Evolutionary conservation across 371 early-diverging fungal species (phyloP), one percentile per base, ranked within the genome.

Genomic region (Funneliformis caledonium): DNA sequence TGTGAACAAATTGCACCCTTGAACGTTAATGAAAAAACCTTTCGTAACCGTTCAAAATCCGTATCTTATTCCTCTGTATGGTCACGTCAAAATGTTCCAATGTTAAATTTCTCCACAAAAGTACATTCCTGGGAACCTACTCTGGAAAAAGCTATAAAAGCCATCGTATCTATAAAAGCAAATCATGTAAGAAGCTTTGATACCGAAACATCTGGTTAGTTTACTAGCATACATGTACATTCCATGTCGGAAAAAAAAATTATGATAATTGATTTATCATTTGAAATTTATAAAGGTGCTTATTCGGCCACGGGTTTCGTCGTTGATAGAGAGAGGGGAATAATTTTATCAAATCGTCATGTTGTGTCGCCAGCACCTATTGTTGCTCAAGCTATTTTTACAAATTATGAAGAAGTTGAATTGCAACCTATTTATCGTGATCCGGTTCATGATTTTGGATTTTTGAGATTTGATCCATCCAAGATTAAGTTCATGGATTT

Each of bases 341-440:
- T 97, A 56, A 95, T 97, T 69, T 89, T 97, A 47, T 94, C 98
- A 9, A 98, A 98, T 85, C 89, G 97, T 14, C 98, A 98, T 81
- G 97, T 97, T 31, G 96, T 95, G 16, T 94, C 95, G 73, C 91
- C 96, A 1, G 98, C 96, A 12, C 98, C 98, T 5, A 93, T 96
- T 81, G 93, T 96, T 1, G 97, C 95, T 31, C 93, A 92, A 84
- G 94, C 96, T 8, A 88, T 97, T 65, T 96, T 94, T 80, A 93
- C 94, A 82, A 94, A 98, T 85, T 95, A 97, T 83, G 98, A 97
- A 83, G 96, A 96, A 82, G 94, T 96, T 0, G 93, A 94, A 82
- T 93, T 96, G 45, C 88, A 86, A 74, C 93, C 96, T 1, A 90
- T 97, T 22, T 97, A 97, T 82, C 90, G 87, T 52, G 94, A 95